Evolutionary conservation across 345 rosid species (phyloP), one percentile per base, ranked within the genome.

Genomic region (Eutrema yunnanense): DNA sequence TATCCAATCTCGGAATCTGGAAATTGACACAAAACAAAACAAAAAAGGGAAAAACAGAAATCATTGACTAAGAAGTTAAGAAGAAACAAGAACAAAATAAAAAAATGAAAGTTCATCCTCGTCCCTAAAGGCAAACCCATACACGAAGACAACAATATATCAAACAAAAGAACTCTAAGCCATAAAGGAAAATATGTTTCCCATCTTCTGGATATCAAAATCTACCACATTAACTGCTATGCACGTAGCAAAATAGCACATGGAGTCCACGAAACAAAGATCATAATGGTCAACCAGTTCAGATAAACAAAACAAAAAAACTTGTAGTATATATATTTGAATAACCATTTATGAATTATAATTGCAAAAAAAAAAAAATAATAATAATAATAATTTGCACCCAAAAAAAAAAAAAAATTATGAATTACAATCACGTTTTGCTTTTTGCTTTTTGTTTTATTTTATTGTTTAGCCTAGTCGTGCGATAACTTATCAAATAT

Each of bases 231-330:
- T 34, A 54, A 67, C 13, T 75, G 70, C 79, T 62, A 14, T 47
- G 74, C 74, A 75, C 74, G 74, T 75, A 62, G 79, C 34, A 58
- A 58, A n/a, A 67, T 41, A 22, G 22, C 73, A 44, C 34, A 61
- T 44, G 64, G 74, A 61, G 44, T 52, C 63, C 74, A 75, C 64
- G 74, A 75, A 62, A 40, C 65, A 68, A 68, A 68, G 50, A 68
- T 68, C 27, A 60, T 44, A 43, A 52, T 75, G 56, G 73, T 43
- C 41, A 43, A 42, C 8, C 32, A 36, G 5, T 19, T 56, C 6
- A 61, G 53, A 16, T 12, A 11, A 22, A 6, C 32, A 43, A 16
- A 4, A 32, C 0, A 33, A 33, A 44, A 34, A 40, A 55, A 40
- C 44, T 40, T 49, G 2, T 40, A 4, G 2, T 6, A n/a, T 44